phyloP scores from a whole-genome alignment of 2,329 filamentous ascomycete species.

The Aspergillus bombycis region DNA sequence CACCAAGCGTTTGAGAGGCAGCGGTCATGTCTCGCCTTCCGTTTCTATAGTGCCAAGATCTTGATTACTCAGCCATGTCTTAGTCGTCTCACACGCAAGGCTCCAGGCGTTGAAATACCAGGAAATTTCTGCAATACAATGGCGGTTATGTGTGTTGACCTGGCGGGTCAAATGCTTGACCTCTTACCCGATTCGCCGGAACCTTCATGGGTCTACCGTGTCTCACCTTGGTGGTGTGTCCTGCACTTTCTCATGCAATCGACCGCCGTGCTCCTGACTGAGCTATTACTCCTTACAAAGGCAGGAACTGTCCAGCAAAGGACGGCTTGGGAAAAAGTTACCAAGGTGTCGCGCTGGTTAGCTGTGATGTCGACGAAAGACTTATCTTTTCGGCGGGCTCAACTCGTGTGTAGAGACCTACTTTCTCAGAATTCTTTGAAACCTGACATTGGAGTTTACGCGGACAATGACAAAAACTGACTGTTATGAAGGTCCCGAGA shows the following conservation, averaged over 20 bases:
- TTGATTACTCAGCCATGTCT: constrained; percentile 49
- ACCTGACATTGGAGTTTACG: constrained; percentile 9
- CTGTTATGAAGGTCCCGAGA: neutral
- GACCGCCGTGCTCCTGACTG: constrained; percentile 40
- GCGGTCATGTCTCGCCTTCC: constrained; percentile 42
- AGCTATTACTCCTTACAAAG: constrained; percentile 37
- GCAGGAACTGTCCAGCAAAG: constrained; percentile 34
- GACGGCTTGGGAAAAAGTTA: constrained; percentile 30
- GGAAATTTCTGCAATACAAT: constrained; percentile 37
- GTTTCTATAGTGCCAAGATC: constrained; percentile 48
- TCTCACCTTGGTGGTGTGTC: constrained; percentile 45
- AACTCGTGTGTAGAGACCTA: constrained; percentile 33
- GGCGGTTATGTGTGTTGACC: constrained; percentile 40
- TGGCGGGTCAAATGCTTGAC: constrained; percentile 38
- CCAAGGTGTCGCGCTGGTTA: constrained; percentile 42
- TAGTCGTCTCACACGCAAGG: constrained; percentile 38
- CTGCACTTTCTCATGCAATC: constrained; percentile 47
- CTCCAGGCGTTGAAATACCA: constrained; percentile 27
- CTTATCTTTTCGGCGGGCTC: constrained; percentile 38
- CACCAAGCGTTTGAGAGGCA: constrained; percentile 34
- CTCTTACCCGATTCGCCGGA: constrained; percentile 41
- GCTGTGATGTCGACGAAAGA: constrained; percentile 39
- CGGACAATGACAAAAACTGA: constrained; percentile 6
- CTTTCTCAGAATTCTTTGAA: constrained; percentile 25
- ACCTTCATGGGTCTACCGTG: constrained; percentile 31